Evolutionary conservation across 2,329 filamentous ascomycete genomes (phyloP).

Genomic region (Neoscytalidium dimidiatum): DNA sequence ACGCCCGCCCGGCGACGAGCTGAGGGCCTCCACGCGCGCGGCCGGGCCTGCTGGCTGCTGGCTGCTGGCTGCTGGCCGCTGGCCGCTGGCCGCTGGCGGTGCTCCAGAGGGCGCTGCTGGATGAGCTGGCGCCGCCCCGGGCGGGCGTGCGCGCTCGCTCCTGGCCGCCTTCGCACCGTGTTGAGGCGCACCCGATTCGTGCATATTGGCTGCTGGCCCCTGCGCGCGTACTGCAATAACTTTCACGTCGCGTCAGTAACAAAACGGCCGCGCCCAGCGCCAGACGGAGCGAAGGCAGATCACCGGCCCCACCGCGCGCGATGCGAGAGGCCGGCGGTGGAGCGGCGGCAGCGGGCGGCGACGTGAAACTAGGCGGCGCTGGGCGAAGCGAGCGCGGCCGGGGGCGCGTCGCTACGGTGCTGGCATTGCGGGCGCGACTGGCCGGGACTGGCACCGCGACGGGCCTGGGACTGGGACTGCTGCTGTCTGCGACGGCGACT

Average conservation of each 20-base stretch:
- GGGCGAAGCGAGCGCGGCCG: conserved; percentile 12
- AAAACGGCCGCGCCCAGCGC: conserved; percentile 14
- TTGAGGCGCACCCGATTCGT: conserved; percentile 16
- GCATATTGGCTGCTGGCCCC: conserved; percentile 17
- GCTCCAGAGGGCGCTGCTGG: neutral
- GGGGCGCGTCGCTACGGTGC: neutral
- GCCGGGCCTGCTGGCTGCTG: neutral
- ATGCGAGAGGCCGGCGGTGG: conserved; percentile 15
- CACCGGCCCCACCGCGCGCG: conserved; percentile 14
- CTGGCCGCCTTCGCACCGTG: conserved; percentile 1
- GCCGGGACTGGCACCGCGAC: neutral
- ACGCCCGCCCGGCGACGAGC: neutral
- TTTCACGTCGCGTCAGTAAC: conserved; percentile 17
- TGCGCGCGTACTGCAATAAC: conserved; percentile 17
- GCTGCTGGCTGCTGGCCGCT: neutral
- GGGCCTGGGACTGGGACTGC: neutral
- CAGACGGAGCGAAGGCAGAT: conserved; percentile 16
- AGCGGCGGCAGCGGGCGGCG: conserved; percentile 15
- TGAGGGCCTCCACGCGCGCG: conserved; percentile 3
- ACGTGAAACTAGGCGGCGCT: conserved; percentile 12
- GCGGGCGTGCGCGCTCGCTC: conserved; percentile 17
- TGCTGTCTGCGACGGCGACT: too few species aligned
- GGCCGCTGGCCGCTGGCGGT: neutral
- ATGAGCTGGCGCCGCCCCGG: conserved; percentile 9
- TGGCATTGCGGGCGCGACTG: neutral